Base-by-base conservation (phyloP, 2,329 filamentous ascomycete genomes). In the Aspergillus calidoustus region DNA sequence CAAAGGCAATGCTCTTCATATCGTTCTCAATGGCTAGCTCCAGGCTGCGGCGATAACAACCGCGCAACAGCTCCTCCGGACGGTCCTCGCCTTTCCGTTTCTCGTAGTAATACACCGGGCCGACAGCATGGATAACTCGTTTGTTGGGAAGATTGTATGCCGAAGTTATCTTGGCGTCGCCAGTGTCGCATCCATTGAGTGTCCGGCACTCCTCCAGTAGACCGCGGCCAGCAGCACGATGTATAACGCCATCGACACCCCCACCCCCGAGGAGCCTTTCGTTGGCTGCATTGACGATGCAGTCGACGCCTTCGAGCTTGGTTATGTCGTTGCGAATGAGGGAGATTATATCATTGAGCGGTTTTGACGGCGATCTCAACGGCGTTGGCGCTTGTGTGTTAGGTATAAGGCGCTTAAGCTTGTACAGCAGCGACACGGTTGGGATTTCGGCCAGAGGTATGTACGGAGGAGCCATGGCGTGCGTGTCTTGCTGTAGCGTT, bases 271-370 rank as follows among this genome's bases (percentile, higher is more conserved):
- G 83, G 0, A 98, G 86, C 1, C 84, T 84, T 9, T 78, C 79
- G 76, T 98, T 98, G 49, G 95, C 94, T 1, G 95, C 94, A 75
- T 98, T 98, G 75, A 98, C 93, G 68, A 97, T 95, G 66, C 90
- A 90, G 72, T 93, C 91, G 50, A 93, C 84, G 7, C 54, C 61
- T 34, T 83, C 75, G 4, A 98, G 86, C 15, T 83, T 87, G 15
- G 93, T 97, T 76, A 98, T 96, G 76, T 97, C 92, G 68, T 87
- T 86, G 60, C 86, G 85, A 66, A 92, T 83, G 43, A 94, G 80
- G 50, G 86, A 86, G 69, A 97, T 83, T n/a, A 61, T 74, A 46
- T 76, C 67, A 54, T 77, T 77, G 47, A 91, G 80, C 9, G 76
- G 68, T 59, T 83, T 75, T n/a, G 84, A 86, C 7, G 81, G 77